Base-by-base conservation (phyloP, 371 early-diverging fungal species). In the Rhizomucor miehei region DNA sequence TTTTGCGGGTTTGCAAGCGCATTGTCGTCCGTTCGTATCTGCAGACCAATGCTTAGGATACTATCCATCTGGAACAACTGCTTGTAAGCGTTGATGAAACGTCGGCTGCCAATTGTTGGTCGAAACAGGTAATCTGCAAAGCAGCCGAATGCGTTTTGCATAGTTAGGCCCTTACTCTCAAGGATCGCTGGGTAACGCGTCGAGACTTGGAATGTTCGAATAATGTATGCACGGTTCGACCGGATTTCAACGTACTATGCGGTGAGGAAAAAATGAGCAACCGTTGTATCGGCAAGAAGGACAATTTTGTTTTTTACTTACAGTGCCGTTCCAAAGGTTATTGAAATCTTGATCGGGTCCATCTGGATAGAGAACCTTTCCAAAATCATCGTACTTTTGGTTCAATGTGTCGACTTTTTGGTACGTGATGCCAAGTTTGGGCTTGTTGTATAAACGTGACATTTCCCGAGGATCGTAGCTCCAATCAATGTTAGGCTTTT, bases 181-280 rank as follows among this genome's bases (percentile, higher is more conserved):
- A 75, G 49, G 9, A 43, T 51, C 13, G 58, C 58, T 4, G 56
- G 66, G 36, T 75, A 75, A 35, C 48, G 38, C 12, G 53, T 52
- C 13, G 71, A 71, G 11, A 61, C 39, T 48, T 67, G 56, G 39
- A 78, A 78, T 1, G 75, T 75, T 43, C 69, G 69, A 20, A 78
- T 59, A 20, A 78, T 69, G 52, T 67, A 75, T 11, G 65, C 79
- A 34, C 79, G 79, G 43, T 78, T 78, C 3, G 73, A 72, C 29
- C 64, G 51, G 20, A 68, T 57, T 38, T 74, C 66, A 13, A 78
- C 65, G 48, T 71, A 72, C 73, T 77, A 59, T n/a, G 12, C 5
- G 12, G 17, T 12, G 14, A 48, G 19, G n/a, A n/a, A n/a, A n/a
- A n/a, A 29, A 25, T n/a, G n/a, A n/a, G n/a, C 24, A 25, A 47